Base-by-base conservation (phyloP, 768 basidiomycete species). In the Panaeolus cyanescens region DNA sequence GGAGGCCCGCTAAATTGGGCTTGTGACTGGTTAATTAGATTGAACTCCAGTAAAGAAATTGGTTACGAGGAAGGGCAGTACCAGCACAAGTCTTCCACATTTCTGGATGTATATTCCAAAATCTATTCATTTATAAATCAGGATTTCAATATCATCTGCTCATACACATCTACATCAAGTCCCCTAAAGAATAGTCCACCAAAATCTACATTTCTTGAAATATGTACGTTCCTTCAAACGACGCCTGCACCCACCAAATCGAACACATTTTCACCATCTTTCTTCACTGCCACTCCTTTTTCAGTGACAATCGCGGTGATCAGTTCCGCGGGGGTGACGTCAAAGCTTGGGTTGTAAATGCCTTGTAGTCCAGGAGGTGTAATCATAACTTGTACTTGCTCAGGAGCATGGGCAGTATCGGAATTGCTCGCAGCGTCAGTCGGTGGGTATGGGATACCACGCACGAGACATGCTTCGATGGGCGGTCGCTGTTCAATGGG, bases 291-390 rank as follows among this genome's bases (percentile, higher is more conserved):
- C 32, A 97, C 94, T 6, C 96, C 95, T 66, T 91, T 94, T 78
- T 99, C 96, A 2, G 95, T 98, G 12, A 96, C 95, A 55, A 99
- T 91, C 31, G 92, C 93, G n/a, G 89, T 92, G 64, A 99, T 97
- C 40, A 98, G 78, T 61, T 92, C 90, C 2, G 95, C 93, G 0
- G 96, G 95, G 0, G 96, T 98, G 15, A 99, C 95, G 71, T 99
- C 96, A 74, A 98, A 99, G 64, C 92, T 93, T 1, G 96, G 95
- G 73, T 97, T 99, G 73, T 95, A 96, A 37, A 93, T 78, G 31
- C 83, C 85, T 45, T 84, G 80, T 30, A 89, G 70, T 13, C 79
- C 81, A 20, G 76, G 71, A 0, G 95, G 94, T 0, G 95, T 95
- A 63, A 95, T 86, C 83, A 94, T 86, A 12, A 96, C 91, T 42